Percentiles rank a stretch among this genome's conserved stretches.
These are phyloP conservation scores for Polychytrium aggregatum DNA, from an alignment of 192 early-diverging fungal genomes.

Conservation along the genomic window DNA sequence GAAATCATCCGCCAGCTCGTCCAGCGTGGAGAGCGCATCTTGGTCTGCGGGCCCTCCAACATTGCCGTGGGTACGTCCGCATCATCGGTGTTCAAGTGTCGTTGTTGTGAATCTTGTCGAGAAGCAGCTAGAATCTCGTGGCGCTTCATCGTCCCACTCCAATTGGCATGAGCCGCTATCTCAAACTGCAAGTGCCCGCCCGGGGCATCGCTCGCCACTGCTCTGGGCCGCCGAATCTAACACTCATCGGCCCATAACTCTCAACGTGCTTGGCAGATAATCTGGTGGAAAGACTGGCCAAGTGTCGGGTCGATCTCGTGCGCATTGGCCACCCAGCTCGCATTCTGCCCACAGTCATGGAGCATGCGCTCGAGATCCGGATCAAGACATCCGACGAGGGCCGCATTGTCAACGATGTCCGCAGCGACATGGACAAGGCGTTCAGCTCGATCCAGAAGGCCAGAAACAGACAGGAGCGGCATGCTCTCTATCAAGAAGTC, in stretches of 20 bases:
- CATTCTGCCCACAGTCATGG: slow-evolving; percentile 53
- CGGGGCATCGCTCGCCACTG: too few relatives aligned
- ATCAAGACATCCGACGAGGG: slow-evolving; percentile 60
- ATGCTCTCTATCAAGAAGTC: slow-evolving; percentile 48
- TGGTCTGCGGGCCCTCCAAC: slow-evolving; percentile 87
- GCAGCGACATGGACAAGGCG: slow-evolving; percentile 60
- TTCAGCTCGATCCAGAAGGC: slow-evolving; percentile 48
- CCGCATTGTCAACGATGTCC: slow-evolving; percentile 60
- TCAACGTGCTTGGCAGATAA: slow-evolving; percentile 46
- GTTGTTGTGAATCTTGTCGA: too few relatives aligned
- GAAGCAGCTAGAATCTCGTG: too few relatives aligned
- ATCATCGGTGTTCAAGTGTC: too few relatives aligned
- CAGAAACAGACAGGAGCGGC: slow-evolving; percentile 51
- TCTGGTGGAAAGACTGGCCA: slow-evolving; percentile 65
- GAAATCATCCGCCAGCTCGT: slow-evolving; percentile 74
- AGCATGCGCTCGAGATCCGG: slow-evolving; percentile 59
- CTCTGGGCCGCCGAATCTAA: too few relatives aligned
- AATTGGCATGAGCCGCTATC: too few relatives aligned
- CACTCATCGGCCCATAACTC: too few relatives aligned
- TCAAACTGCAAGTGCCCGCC: too few relatives aligned
- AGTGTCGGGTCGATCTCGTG: slow-evolving; percentile 49
- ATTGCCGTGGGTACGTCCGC: slow-evolving; percentile 57
- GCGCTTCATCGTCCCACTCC: too few relatives aligned
- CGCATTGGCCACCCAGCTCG: slow-evolving; percentile 81
- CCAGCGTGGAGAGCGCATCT: slow-evolving; percentile 42